Evolutionary conservation across 2,329 filamentous ascomycete genomes (phyloP).

Genomic region (Balansia obtecta): DNA sequence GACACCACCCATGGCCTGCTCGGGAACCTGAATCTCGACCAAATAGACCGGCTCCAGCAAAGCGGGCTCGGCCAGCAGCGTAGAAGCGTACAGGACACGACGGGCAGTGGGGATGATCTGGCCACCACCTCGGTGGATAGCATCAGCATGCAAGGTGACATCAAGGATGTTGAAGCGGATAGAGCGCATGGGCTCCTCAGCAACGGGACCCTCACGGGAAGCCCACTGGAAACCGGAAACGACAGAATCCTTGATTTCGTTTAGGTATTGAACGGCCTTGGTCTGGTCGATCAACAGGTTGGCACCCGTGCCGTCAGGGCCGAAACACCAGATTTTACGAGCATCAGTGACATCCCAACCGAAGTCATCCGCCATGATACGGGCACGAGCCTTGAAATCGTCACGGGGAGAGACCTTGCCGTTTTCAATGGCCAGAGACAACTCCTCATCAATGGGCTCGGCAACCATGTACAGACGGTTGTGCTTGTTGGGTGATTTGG

Average conservation of each 20-base stretch:
- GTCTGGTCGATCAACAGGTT: constrained; percentile 99
- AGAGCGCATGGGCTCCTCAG: constrained; percentile 95
- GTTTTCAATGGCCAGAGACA: constrained; percentile 75
- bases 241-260: constrained; percentile 99
- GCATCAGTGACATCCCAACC: constrained; percentile 99
- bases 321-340: constrained; percentile 99
- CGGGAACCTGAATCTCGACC: constrained; percentile 97
- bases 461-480: constrained; percentile 98
- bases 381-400: constrained; percentile 97
- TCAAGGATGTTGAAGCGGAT: constrained; percentile 98
- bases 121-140: constrained; percentile 98
- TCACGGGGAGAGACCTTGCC: constrained; percentile 93
- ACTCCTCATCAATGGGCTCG: constrained; percentile 82
- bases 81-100: constrained; percentile 90
- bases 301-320: constrained; percentile 92
- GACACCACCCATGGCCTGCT: constrained; percentile 98
- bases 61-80: constrained; percentile 81
- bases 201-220: constrained; percentile 90
- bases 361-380: constrained; percentile 89
- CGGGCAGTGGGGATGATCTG: constrained; percentile 97
- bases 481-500: constrained; percentile 99
- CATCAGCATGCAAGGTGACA: constrained; percentile 98
- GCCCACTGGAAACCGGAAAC: constrained; percentile 99
- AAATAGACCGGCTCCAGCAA: constrained; percentile 97
- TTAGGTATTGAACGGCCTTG: constrained; percentile 99